phyloP scores from a whole-genome alignment of 768 basidiomycete species.

The Rhizopogon salebrosus region DNA sequence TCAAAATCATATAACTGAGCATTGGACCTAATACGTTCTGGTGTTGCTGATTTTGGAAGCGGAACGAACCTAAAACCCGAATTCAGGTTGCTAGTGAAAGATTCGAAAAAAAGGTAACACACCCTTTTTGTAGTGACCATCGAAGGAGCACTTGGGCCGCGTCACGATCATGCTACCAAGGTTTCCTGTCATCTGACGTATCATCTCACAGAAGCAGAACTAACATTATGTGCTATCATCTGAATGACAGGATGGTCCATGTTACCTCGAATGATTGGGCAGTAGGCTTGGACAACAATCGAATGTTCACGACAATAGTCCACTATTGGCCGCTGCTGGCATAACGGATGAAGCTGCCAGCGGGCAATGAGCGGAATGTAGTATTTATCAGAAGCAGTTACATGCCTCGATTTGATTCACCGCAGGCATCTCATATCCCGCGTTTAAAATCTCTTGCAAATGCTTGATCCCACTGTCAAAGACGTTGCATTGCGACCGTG shows the following conservation, averaged over 20 bases:
- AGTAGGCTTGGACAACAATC: conserved; percentile 71
- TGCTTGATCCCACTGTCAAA: conserved; percentile 60
- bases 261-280: conserved; percentile 61
- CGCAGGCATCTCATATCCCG: conserved; percentile 58
- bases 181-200: neutral
- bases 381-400: neutral
- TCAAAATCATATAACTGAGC: conserved; percentile 72
- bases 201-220: conserved; percentile 1
- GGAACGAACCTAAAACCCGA: conserved; percentile 56
- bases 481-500: neutral
- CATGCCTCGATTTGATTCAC: conserved; percentile 81
- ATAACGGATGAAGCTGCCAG: conserved; percentile 69
- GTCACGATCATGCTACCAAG: conserved; percentile 47
- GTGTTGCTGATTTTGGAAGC: conserved; percentile 75
- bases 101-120: conserved; percentile 16
- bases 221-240: conserved; percentile 56
- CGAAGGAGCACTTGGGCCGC: conserved; percentile 80
- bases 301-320: conserved; percentile 59
- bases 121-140: conserved; percentile 88
- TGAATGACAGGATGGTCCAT: conserved; percentile 51
- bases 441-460: conserved; percentile 64
- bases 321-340: conserved; percentile 77
- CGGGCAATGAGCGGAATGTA: neutral
- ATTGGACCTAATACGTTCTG: conserved; percentile 69
- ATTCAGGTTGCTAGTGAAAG: neutral